phyloP scores from a whole-genome alignment of 23 red algal species.

The Gracilaria caudata region DNA sequence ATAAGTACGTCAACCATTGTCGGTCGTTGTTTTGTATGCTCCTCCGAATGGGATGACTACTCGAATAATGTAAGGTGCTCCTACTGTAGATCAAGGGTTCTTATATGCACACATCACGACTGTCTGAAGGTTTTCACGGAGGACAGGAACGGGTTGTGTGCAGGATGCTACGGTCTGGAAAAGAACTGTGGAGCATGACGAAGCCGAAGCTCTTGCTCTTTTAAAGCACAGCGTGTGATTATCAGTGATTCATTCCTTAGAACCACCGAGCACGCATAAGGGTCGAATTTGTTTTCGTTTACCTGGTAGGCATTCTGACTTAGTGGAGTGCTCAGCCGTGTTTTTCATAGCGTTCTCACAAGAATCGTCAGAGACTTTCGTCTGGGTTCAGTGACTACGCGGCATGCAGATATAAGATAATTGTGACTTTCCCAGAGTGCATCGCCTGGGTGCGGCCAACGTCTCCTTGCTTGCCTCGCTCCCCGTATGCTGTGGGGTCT shows the following conservation, averaged over 20 bases:
- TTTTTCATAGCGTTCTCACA: too few species aligned
- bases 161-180: not conserved
- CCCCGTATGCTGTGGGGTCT: too few species aligned
- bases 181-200: not conserved
- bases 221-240: not conserved
- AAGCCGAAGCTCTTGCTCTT: not conserved
- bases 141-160: not conserved
- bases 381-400: too few species aligned
- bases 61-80: slow-evolving; percentile 48
- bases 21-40: slow-evolving; percentile 43
- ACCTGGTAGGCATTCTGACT: too few species aligned
- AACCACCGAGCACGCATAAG: too few species aligned
- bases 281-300: too few species aligned
- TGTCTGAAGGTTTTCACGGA: not conserved
- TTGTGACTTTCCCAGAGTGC: too few species aligned
- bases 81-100: slow-evolving; percentile 28
- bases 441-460: too few species aligned
- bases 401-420: too few species aligned
- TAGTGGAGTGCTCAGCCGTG: too few species aligned
- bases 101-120: slow-evolving; percentile 25
- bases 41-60: slow-evolving; percentile 57
- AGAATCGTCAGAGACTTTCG: too few species aligned
- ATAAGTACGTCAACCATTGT: slow-evolving; percentile 19
- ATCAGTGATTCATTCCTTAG: not conserved
- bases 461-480: too few species aligned